Evolutionary conservation across 164 flowering plant genomes (phyloP).

Genomic region (Liquidambar formosana): DNA sequence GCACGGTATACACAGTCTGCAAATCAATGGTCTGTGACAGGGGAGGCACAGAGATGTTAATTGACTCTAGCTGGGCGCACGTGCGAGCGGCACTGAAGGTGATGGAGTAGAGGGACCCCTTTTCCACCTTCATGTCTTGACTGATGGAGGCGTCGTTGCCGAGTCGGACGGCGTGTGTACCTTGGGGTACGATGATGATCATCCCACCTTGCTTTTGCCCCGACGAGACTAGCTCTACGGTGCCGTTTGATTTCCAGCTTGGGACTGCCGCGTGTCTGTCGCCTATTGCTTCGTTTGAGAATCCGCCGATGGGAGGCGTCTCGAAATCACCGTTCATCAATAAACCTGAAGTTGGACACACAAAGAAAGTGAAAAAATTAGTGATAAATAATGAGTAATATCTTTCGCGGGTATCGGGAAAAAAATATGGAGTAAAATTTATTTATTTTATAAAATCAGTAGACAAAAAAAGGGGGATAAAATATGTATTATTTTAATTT

Average conservation of each 20-base stretch:
- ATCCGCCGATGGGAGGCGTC: constrained; percentile 71
- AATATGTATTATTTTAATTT: too few relatives aligned
- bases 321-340: constrained; percentile 88
- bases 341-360: constrained; percentile 68
- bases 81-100: constrained; percentile 97
- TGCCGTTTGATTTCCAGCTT: constrained; percentile 76
- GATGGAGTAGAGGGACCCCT: constrained; percentile 70
- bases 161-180: constrained; percentile 73
- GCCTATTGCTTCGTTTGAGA: constrained; percentile 37
- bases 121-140: constrained; percentile 80
- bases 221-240: constrained; percentile 75
- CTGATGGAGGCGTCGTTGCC: constrained; percentile 90
- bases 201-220: constrained; percentile 91
- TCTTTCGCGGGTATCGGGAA: too few relatives aligned
- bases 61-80: constrained; percentile 91
- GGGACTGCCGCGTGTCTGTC: constrained; percentile 60
- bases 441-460: too few relatives aligned
- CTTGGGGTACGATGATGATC: constrained; percentile 92
- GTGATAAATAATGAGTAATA: too few relatives aligned
- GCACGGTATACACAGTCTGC: constrained; percentile 85
- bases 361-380: background rate
- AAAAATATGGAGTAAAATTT: too few relatives aligned
- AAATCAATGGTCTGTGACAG: constrained; percentile 83
- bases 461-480: too few relatives aligned
- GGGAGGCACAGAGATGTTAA: constrained; percentile 77